phyloP scores from a whole-genome alignment of 179 eudicot genomes.

The Dionaea muscipula region DNA sequence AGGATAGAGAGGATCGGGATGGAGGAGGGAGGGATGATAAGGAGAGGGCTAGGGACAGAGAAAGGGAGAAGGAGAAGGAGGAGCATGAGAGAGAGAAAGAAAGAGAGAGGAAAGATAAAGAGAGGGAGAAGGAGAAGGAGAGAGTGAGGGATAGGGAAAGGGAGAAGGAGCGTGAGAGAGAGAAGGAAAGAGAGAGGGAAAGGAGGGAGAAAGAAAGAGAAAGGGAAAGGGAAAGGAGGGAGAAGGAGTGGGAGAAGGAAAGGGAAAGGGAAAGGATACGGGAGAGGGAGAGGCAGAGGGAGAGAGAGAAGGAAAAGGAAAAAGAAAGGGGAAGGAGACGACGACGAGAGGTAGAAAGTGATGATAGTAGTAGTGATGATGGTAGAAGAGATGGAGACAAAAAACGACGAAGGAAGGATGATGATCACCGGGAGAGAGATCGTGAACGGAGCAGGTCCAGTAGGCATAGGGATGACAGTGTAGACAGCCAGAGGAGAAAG shows the following conservation, averaged over 20 bases:
- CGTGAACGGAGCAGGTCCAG: constrained; percentile 30
- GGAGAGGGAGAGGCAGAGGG: constrained; percentile 14
- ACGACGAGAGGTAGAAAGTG: constrained; percentile 36
- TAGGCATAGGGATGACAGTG: constrained; percentile 51
- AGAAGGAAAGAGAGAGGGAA: constrained; percentile 9
- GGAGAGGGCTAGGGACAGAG: constrained; percentile 3
- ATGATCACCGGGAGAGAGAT: constrained; percentile 45
- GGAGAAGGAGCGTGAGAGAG: constrained; percentile 13
- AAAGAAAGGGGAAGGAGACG: constrained; percentile 32
- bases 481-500: constrained; percentile 40
- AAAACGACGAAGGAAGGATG: constrained; percentile 65
- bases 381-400: constrained; percentile 47
- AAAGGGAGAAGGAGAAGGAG: constrained; percentile 5
- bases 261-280: constrained; percentile 12
- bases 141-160: constrained; percentile 11
- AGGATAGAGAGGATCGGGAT: constrained; percentile 6
- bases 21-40: constrained; percentile 10
- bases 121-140: constrained; percentile 15
- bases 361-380: constrained; percentile 36
- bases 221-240: constrained; percentile 9
- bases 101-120: constrained; percentile 13
- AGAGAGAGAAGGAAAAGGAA: constrained; percentile 20
- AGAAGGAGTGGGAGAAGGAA: constrained; percentile 8
- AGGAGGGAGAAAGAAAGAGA: constrained; percentile 1
- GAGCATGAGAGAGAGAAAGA: constrained; percentile 17